Conservation (phyloP, 441 rosid genomes). For the Corymbia calophylla region DNA sequence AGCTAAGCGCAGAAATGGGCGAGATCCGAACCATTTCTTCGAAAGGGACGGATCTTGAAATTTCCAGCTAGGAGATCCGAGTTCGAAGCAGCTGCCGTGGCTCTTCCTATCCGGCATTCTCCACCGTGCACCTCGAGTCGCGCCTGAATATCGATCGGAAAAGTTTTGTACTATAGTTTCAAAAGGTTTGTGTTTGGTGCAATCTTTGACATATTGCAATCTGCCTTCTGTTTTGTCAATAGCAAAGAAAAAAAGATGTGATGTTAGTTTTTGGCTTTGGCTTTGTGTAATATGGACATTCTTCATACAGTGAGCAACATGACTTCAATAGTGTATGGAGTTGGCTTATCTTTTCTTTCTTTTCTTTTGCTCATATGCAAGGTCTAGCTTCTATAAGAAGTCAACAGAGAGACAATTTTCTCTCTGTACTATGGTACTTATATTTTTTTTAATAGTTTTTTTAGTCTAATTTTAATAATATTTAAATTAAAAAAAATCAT, state of each 20-base stretch:
- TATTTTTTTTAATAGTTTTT: no score
- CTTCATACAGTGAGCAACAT: not conserved
- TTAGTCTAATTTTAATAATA: not conserved
- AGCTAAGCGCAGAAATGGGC: not conserved
- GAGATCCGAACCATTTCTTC: not conserved
- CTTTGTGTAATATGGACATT: not conserved
- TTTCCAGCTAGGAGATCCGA: not conserved
- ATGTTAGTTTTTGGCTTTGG: not conserved
- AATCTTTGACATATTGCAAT: not conserved
- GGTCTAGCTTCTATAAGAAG: not conserved
- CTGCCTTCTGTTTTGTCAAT: not conserved
- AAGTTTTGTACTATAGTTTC: not conserved
- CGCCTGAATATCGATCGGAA: not conserved
- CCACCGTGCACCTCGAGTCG: not conserved
- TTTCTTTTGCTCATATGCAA: not conserved
- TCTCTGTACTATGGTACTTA: not conserved
- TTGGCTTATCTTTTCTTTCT: not conserved
- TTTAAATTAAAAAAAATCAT: no score
- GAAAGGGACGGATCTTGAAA: not conserved
- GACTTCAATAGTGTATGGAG: not conserved
- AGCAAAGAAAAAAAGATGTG: not conserved
- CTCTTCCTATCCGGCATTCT: not conserved
- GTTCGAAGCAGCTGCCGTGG: not conserved
- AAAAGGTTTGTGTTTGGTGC: not conserved
- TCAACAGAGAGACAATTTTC: not conserved